Percentiles rank a stretch among this genome's conserved stretches.
Evolutionary conservation across 2,329 filamentous ascomycete species (phyloP).

Genomic region (Ceratocystis ficicola): DNA sequence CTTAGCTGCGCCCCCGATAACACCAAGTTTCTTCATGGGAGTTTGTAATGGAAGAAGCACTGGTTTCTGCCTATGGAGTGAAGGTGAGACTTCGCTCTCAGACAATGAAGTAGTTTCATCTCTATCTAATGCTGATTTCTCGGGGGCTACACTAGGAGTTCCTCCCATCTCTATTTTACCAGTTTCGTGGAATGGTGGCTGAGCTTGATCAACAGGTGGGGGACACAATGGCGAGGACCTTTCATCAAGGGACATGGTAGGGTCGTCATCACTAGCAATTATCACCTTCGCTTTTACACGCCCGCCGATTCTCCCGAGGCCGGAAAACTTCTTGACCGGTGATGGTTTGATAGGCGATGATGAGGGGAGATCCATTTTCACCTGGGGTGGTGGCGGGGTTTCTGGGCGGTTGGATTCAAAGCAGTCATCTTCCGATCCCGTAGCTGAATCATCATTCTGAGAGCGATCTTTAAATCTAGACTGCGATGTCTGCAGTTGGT

Average conservation of each 20-base stretch:
- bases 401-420: constrained; percentile 13
- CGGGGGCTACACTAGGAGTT: not conserved
- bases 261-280: not conserved
- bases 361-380: not conserved
- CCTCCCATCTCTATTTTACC: not conserved
- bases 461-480: not conserved
- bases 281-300: not conserved
- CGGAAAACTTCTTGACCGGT: not conserved
- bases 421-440: constrained; percentile 16
- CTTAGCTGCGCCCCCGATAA: not conserved
- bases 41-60: not conserved
- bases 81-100: not conserved
- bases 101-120: constrained; percentile 14
- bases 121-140: not conserved
- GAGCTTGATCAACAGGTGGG: not conserved
- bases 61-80: not conserved
- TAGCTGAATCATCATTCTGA: not conserved
- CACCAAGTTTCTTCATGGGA: not conserved
- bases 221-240: not conserved
- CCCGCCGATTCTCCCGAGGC: constrained; percentile 14
- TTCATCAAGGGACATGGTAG: constrained; percentile 15
- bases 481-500: not conserved
- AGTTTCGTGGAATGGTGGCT: not conserved
- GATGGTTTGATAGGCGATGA: constrained; percentile 1
- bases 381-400: not conserved